Evolutionary conservation across 257 asterid genomes (phyloP), one percentile per base, ranked within the genome.

Genomic region (Euphrasia confusa): DNA sequence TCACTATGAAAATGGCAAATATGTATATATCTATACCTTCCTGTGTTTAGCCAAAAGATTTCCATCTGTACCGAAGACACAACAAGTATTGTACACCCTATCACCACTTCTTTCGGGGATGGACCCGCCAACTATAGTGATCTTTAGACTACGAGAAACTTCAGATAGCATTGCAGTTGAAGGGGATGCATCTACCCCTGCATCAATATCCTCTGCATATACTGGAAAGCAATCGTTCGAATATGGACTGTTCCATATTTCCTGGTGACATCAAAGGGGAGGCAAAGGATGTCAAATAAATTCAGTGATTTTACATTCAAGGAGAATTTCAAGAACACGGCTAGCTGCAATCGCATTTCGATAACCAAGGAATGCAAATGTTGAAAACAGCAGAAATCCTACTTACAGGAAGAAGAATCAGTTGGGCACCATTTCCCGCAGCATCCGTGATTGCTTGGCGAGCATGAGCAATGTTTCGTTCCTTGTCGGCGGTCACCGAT

Each of bases 231-330:
- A 74, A 65, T 86, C 90, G 63, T 82, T 89, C 44, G 90, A 89
- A 76, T 86, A 89, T 14, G 95, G 93, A 71, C 93, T 82, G 63
- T 89, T 89, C 96, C 95, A 89, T 75, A 89, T 77, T 83, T 89
- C 96, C 95, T 86, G 40, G 40, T 1, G 78, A 54, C 65, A 74
- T 57, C 65, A 70, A 27, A 69, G 2, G 58, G 65, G 30, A 15
- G 65, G 30, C 17, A 67, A 68, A 26, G 39, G 26, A 58, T 44
- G 10, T 37, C 60, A 60, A 26, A 24, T 70, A 26, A 50, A 61
- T 55, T 57, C 21, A 61, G 60, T 33, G 8, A 61, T 49, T 48
- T 55, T 27, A 32, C 24, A 37, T 30, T 37, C 55, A n/a, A 45
- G 13, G 47, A 28, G 37, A 8, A 37, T 63, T 61, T 40, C 18